A percentile compares a stretch with the other conserved stretches of the same genome.
phyloP scores from a whole-genome alignment of 441 rosid species.

The Hura crepitans region DNA sequence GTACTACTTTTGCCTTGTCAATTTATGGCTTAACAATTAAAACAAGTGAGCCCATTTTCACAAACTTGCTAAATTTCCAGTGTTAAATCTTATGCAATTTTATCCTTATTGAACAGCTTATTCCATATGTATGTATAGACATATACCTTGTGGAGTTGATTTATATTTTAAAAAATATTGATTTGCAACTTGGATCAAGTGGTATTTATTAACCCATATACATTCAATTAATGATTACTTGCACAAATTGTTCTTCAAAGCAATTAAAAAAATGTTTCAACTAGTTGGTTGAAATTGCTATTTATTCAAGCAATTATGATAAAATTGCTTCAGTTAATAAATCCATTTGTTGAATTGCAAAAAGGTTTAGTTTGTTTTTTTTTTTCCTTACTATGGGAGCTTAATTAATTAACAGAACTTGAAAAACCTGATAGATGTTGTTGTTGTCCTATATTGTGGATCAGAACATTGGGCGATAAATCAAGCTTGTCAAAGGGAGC shows the following conservation, averaged over 20 bases:
- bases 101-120: neutral
- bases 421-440: no score
- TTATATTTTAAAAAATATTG: neutral
- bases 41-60: neutral
- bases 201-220: neutral
- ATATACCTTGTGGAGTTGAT: neutral
- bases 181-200: neutral
- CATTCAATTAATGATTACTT: no score
- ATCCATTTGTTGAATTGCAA: neutral
- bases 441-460: no score
- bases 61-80: neutral
- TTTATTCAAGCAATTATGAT: neutral
- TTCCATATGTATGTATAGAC: no score
- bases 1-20: neutral
- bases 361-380: neutral
- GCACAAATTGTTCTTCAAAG: neutral
- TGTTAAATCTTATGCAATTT: neutral
- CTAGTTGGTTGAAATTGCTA: neutral
- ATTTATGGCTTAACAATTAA: neutral
- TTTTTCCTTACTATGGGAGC: neutral
- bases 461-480: no score
- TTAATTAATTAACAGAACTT: slow-evolving; percentile 1
- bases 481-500: no score
- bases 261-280: neutral
- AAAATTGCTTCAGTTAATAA: neutral